Conservation (phyloP, 352 stramenopile species). For the Pythium folliculosum region DNA sequence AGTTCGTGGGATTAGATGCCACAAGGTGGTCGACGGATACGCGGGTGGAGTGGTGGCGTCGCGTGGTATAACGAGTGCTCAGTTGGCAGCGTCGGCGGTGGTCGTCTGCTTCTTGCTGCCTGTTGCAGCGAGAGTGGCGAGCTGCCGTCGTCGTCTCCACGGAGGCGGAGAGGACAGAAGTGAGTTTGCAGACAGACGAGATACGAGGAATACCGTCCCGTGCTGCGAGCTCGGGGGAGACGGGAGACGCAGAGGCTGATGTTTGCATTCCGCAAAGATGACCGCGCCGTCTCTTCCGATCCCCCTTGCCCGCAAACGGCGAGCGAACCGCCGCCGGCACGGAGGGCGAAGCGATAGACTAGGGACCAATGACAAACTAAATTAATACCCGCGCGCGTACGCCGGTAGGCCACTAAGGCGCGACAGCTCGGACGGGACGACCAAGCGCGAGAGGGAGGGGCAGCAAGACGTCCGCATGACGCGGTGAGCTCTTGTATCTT, state of each 20-base stretch:
- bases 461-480: neutral
- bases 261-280: neutral
- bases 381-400: conserved; percentile 3
- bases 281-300: neutral
- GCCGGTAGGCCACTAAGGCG: neutral
- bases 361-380: conserved; percentile 7
- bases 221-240: neutral
- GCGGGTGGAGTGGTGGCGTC: neutral
- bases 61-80: neutral
- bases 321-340: neutral
- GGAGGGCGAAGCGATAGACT: conserved; percentile 2
- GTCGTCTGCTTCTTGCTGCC: neutral
- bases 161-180: neutral
- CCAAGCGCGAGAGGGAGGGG: neutral
- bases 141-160: neutral
- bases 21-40: neutral
- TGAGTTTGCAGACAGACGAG: neutral
- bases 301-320: neutral
- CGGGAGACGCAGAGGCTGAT: neutral
- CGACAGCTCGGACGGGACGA: neutral
- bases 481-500: neutral
- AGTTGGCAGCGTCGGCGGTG: neutral
- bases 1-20: neutral
- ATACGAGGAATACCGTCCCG: neutral
- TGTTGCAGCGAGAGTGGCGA: neutral